Base-by-base conservation (phyloP, 345 rosid genomes). In the Viola odorata region DNA sequence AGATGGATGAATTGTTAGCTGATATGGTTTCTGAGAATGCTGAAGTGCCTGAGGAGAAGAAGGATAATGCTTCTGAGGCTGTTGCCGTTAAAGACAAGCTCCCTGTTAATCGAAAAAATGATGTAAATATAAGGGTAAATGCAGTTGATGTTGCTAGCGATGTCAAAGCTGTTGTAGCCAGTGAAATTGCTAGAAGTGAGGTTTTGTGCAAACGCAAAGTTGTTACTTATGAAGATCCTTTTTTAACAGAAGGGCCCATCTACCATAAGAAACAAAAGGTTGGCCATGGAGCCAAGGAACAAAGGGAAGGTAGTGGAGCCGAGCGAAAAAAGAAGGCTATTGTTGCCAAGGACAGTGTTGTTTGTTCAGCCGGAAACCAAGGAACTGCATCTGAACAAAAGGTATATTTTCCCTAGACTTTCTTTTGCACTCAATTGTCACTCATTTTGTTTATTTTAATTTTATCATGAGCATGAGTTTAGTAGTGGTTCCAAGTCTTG, bases 321-420 rank as follows among this genome's bases (percentile, higher is more conserved):
- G 68, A 50, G 40, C 57, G 10, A 37, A 12, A 54, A 15, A 55
- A 64, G 45, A 45, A 64, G 14, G 53, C 40, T 17, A 45, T 38
- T 23, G 45, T 32, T 15, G 64, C 53, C 8, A 62, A 65, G 0
- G 67, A 49, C 36, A 60, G 47, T 53, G 75, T 74, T 57, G 61
- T 67, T 65, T 51, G 38, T 55, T 67, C 64, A 41, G 58, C 38
- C 64, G 58, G 45, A 66, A 55, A 41, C 37, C 72, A 61, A 60
- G 77, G 45, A 74, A 61, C 45, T 64, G 57, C 51, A 57, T 68
- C 73, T 13, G 60, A 73, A 65, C 65, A 67, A 50, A 73, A 70
- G 88, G 94, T 87, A 70, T 40, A 8, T 53, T 58, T 58, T 40
- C 23, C 39, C 52, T 17, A n/a, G 11, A 45, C 5, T 59, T 65